phyloP scores from a whole-genome alignment of 805 yeast species.

The Candida xiaguanensis region DNA sequence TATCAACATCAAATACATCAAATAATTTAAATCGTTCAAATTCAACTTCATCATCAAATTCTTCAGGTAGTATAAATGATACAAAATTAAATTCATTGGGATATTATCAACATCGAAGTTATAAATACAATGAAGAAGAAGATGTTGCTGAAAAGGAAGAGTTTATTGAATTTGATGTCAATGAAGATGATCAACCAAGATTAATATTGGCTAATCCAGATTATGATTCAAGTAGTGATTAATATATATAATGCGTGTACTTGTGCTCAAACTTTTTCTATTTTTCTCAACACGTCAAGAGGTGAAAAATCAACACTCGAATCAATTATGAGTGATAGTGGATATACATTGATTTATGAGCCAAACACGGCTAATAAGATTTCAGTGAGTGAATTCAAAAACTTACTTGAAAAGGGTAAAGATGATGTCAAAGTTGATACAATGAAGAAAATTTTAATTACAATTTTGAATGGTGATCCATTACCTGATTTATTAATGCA shows the following conservation, averaged over 20 bases:
- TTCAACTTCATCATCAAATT: constrained; percentile 20
- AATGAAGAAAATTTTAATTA: constrained; percentile 81
- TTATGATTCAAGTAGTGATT: constrained; percentile 32
- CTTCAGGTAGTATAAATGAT: constrained; percentile 29
- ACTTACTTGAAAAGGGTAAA: constrained; percentile 78
- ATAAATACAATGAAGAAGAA: constrained; percentile 23
- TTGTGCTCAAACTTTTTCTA: not conserved
- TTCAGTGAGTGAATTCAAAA: constrained; percentile 69
- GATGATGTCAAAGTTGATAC: constrained; percentile 86
- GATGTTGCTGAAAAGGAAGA: constrained; percentile 11
- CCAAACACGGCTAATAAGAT: constrained; percentile 62
- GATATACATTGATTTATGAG: constrained; percentile 80
- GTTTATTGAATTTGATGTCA: constrained; percentile 10
- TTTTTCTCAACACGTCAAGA: constrained; percentile 17
- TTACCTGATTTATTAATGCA: constrained; percentile 94
- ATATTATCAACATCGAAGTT: constrained; percentile 41
- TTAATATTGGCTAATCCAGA: constrained; percentile 61
- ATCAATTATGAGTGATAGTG: constrained; percentile 27
- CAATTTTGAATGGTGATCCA: constrained; percentile 89
- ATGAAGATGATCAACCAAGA: constrained; percentile 34
- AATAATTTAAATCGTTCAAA: constrained; percentile 15
- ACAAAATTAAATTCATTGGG: constrained; percentile 18
- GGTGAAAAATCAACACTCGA: constrained; percentile 1
- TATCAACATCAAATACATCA: constrained; percentile 1
- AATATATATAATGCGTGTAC: constrained; percentile 13